A percentile compares a stretch with the other conserved stretches of the same genome.
These are phyloP conservation scores for Lentinula edodes DNA, from an alignment of 768 basidiomycete species.

Conservation along the genomic window DNA sequence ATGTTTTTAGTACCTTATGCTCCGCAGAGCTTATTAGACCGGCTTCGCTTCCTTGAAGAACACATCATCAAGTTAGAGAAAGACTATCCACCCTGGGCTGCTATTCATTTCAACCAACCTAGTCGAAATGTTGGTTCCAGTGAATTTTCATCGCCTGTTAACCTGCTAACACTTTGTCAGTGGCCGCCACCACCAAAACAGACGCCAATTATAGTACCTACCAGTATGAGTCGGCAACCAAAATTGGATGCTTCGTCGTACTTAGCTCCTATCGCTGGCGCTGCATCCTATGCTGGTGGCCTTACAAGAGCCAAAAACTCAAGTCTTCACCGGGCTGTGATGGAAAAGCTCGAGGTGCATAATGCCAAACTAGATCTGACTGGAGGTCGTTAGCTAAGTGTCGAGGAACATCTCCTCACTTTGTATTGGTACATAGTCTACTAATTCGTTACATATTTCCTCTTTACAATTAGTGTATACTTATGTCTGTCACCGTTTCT, in stretches of 20 bases:
- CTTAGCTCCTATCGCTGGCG: slow-evolving; percentile 6
- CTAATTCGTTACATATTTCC: too few species aligned
- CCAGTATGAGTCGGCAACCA: slow-evolving; percentile 36
- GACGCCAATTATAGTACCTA: slow-evolving; percentile 74
- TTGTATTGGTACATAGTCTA: too few species aligned
- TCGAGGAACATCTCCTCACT: neutral
- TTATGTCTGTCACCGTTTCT: too few species aligned
- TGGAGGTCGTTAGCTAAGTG: neutral
- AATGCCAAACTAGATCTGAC: slow-evolving; percentile 42
- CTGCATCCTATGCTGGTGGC: slow-evolving; percentile 9
- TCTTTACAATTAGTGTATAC: too few species aligned
- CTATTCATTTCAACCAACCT: slow-evolving; percentile 84
- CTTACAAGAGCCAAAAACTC: slow-evolving; percentile 36
- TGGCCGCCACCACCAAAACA: slow-evolving; percentile 82
- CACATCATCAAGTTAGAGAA: slow-evolving; percentile 73
- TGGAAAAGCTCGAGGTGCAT: slow-evolving; percentile 72
- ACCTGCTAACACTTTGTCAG: slow-evolving; percentile 26
- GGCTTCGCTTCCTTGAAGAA: slow-evolving; percentile 69
- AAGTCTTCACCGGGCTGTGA: slow-evolving; percentile 66
- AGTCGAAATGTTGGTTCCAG: slow-evolving; percentile 59
- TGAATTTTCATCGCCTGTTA: neutral
- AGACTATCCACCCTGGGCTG: slow-evolving; percentile 85
- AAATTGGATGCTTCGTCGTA: slow-evolving; percentile 13
- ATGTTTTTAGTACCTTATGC: slow-evolving; percentile 55
- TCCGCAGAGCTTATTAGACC: slow-evolving; percentile 57